phyloP scores from a whole-genome alignment of 129 eudicot genomes.

The Chrysanthemum lavandulifolium region DNA sequence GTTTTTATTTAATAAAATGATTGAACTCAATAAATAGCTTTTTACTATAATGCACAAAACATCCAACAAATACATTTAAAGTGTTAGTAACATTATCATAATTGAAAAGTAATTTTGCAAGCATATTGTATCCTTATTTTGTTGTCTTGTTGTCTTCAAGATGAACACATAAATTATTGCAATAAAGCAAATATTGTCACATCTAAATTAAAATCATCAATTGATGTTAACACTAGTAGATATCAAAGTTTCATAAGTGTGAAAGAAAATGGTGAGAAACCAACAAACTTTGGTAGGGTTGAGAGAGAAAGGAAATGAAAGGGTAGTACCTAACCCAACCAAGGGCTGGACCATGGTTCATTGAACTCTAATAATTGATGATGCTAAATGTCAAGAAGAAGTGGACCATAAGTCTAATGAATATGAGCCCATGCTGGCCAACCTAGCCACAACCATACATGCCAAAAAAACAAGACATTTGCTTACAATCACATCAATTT shows the following conservation, averaged over 20 bases:
- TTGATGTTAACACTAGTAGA: conserved; percentile 4
- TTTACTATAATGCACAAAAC: too few relatives aligned
- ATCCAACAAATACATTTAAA: too few relatives aligned
- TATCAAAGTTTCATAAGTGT: background rate
- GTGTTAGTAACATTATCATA: background rate
- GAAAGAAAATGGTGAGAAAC: conserved; percentile 6
- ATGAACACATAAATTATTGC: conserved; percentile 4
- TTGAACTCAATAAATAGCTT: too few relatives aligned
- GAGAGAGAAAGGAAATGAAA: background rate
- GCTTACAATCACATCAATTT: conserved; percentile 25
- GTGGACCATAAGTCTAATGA: conserved; percentile 43
- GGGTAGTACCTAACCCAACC: conserved; percentile 31
- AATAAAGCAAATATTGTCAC: conserved; percentile 20
- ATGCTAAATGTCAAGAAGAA: conserved; percentile 31
- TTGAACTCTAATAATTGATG: conserved; percentile 31
- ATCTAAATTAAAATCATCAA: conserved; percentile 5
- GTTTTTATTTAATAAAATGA: too few relatives aligned
- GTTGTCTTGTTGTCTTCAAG: conserved; percentile 11
- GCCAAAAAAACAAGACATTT: conserved; percentile 20
- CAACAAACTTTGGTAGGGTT: conserved; percentile 20
- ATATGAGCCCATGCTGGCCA: conserved; percentile 39
- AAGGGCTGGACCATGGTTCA: conserved; percentile 41
- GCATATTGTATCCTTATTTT: background rate
- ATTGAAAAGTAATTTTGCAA: background rate
- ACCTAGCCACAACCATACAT: conserved; percentile 33